Evolutionary conservation across 2,329 filamentous ascomycete species (phyloP).

Genomic region (Epichloe gansuensis): DNA sequence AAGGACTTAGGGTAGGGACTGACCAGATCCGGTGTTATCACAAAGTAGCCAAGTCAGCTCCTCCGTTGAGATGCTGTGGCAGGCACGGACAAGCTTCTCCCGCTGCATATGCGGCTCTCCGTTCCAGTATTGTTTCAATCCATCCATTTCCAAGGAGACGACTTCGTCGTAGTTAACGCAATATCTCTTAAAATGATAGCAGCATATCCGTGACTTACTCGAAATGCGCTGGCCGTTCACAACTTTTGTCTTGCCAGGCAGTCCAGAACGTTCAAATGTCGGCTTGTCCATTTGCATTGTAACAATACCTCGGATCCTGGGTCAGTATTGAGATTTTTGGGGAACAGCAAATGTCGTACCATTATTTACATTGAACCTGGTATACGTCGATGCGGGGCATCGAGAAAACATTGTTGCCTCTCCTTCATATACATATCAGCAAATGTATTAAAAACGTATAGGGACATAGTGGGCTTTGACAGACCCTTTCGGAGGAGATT

Average conservation of each 20-base stretch:
- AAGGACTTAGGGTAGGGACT: not conserved
- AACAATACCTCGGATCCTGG: constrained; percentile 43
- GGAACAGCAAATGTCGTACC: constrained; percentile 31
- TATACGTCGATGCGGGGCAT: constrained; percentile 56
- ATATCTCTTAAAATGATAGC: not conserved
- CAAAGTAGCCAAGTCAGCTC: constrained; percentile 68
- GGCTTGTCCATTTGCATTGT: constrained; percentile 68
- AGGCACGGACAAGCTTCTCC: constrained; percentile 51
- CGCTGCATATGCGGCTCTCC: not conserved
- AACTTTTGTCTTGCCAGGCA: constrained; percentile 57
- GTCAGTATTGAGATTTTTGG: not conserved
- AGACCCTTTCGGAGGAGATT: constrained; percentile 69
- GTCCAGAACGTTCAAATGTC: constrained; percentile 68
- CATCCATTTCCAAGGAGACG: constrained; percentile 63
- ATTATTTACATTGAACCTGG: constrained; percentile 56
- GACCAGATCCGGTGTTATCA: constrained; percentile 34
- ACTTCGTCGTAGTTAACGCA: constrained; percentile 31
- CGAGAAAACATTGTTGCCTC: constrained; percentile 76
- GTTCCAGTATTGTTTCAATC: constrained; percentile 50
- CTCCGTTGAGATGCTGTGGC: constrained; percentile 58
- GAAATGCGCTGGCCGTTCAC: constrained; percentile 10
- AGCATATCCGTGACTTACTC: not conserved
- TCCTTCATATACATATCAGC: constrained; percentile 31
- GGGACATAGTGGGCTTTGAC: constrained; percentile 3
- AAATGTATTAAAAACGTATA: not conserved